Evolutionary conservation across 2,329 filamentous ascomycete genomes (phyloP).

Genomic region (Hymenoscyphus scutula): DNA sequence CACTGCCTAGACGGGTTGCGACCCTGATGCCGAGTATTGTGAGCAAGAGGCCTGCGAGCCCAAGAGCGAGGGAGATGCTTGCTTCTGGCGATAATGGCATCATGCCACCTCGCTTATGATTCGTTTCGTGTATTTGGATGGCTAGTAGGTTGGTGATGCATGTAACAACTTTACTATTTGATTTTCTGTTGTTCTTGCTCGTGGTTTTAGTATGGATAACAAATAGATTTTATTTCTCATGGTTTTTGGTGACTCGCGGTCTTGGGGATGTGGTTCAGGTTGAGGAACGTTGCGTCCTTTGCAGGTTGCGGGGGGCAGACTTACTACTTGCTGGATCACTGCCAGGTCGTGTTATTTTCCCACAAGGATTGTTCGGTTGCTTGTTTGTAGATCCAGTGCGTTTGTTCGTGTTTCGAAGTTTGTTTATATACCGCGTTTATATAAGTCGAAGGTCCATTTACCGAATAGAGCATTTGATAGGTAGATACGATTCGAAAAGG

Average conservation of each 20-base stretch:
- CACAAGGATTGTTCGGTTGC: conserved; percentile 29
- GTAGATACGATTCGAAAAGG: conserved; percentile 26
- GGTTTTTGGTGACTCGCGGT: conserved; percentile 44
- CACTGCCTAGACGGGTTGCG: not conserved
- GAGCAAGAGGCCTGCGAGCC: not conserved
- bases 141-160: too few species aligned
- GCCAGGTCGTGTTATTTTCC: conserved; percentile 33
- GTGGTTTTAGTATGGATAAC: too few species aligned
- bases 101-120: not conserved
- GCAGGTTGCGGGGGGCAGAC: conserved; percentile 64
- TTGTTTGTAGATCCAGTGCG: conserved; percentile 31
- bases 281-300: conserved; percentile 72
- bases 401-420: conserved; percentile 32
- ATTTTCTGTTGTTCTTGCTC: too few species aligned
- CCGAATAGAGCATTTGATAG: conserved; percentile 32
- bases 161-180: too few species aligned
- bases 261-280: conserved; percentile 62
- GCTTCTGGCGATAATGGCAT: not conserved
- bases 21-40: not conserved
- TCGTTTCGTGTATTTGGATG: not conserved
- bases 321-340: conserved; percentile 33
- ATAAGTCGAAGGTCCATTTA: conserved; percentile 30
- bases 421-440: conserved; percentile 33
- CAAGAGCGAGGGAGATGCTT: not conserved
- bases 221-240: too few species aligned